phyloP scores from a whole-genome alignment of 2,329 filamentous ascomycete genomes.

The Colletotrichum chlorophyti region DNA sequence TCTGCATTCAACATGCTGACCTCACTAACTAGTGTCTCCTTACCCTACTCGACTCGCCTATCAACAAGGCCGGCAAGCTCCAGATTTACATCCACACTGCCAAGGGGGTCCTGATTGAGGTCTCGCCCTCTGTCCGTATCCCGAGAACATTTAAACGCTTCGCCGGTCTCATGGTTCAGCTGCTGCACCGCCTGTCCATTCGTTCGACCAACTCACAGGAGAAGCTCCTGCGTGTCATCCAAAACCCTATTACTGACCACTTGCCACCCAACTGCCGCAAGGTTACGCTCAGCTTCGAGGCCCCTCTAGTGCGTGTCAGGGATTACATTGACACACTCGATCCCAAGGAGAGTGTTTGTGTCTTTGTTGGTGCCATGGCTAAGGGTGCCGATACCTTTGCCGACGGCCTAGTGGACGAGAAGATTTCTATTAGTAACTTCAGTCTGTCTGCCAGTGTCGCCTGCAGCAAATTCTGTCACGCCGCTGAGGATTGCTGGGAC shows the following conservation, averaged over 20 bases:
- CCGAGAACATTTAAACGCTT: constrained; percentile 99
- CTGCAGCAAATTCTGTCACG: constrained; percentile 99
- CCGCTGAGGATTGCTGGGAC: constrained; percentile 94
- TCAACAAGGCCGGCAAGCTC: constrained; percentile 97
- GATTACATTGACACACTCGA: constrained; percentile 86
- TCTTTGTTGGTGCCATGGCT: constrained; percentile 98
- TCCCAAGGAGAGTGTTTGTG: constrained; percentile 90
- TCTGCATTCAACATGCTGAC: constrained; percentile 56
- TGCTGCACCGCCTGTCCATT: constrained; percentile 94
- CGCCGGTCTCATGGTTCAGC: constrained; percentile 96
- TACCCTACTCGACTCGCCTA: constrained; percentile 94
- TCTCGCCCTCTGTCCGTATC: constrained; percentile 97
- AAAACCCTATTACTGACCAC: constrained; percentile 97
- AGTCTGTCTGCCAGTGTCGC: constrained; percentile 96
- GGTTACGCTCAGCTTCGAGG: constrained; percentile 94
- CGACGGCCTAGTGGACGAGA: constrained; percentile 92
- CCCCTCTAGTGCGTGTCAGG: constrained; percentile 82
- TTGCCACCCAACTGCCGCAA: constrained; percentile 97
- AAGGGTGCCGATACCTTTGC: constrained; percentile 97
- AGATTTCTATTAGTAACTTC: constrained; percentile 98
- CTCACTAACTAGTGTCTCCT: constrained; percentile 78
- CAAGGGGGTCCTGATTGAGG: constrained; percentile 96
- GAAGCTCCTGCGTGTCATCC: constrained; percentile 96
- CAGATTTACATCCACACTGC: constrained; percentile 99
- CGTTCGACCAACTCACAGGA: constrained; percentile 96